phyloP scores from a whole-genome alignment of 371 early-diverging fungal genomes.

The Rhizopus arrhizus region DNA sequence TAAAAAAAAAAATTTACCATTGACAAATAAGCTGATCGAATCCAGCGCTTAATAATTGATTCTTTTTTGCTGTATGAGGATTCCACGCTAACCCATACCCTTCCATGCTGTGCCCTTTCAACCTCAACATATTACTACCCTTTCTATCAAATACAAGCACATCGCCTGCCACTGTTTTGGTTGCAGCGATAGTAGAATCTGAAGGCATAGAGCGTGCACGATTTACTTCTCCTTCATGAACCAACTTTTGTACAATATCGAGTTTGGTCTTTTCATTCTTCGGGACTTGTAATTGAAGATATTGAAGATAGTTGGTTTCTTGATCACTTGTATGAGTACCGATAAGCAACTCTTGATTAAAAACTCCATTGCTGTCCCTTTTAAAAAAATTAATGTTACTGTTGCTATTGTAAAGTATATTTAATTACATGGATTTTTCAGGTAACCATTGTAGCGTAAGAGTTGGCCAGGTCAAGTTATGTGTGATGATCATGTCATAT shows the following conservation, averaged over 20 bases:
- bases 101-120: slow-evolving; percentile 92
- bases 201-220: slow-evolving; percentile 93
- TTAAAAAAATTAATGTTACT: slow-evolving; percentile 8
- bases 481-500: slow-evolving; percentile 96
- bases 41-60: slow-evolving; percentile 79
- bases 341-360: slow-evolving; percentile 80
- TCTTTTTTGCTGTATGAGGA: slow-evolving; percentile 55
- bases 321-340: slow-evolving; percentile 97
- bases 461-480: slow-evolving; percentile 98
- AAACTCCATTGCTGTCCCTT: slow-evolving; percentile 46
- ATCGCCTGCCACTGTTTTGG: slow-evolving; percentile 86
- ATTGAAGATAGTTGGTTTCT: slow-evolving; percentile 93
- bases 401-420: neutral
- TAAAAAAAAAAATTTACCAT: slow-evolving; percentile 53
- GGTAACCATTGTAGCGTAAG: slow-evolving; percentile 98
- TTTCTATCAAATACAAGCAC: slow-evolving; percentile 94
- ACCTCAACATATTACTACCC: slow-evolving; percentile 55
- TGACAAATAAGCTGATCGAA: slow-evolving; percentile 86
- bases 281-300: slow-evolving; percentile 88
- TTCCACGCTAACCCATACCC: slow-evolving; percentile 89
- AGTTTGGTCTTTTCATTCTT: slow-evolving; percentile 42
- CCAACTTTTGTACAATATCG: slow-evolving; percentile 79
- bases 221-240: slow-evolving; percentile 96
- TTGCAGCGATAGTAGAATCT: slow-evolving; percentile 94
- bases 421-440: slow-evolving; percentile 75